phyloP scores from a whole-genome alignment of 2,329 filamentous ascomycete species.

The Lasiodiplodia theobromae region DNA sequence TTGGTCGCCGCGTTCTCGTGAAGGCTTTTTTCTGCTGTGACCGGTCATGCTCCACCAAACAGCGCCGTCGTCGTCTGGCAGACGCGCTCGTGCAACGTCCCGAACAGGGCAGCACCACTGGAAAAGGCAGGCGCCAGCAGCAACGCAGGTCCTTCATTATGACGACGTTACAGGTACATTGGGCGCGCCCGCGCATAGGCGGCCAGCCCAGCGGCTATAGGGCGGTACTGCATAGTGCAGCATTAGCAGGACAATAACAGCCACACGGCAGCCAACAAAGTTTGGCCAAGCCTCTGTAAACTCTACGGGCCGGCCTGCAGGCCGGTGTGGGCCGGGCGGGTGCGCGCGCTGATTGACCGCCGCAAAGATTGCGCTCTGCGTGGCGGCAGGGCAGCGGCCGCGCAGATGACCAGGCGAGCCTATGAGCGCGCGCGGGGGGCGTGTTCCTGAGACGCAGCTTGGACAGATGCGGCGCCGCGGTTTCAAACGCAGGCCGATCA shows the following conservation, averaged over 20 bases:
- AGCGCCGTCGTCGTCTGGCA: background rate
- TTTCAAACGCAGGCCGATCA: conserved; percentile 22
- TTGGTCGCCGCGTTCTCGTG: conserved; percentile 2
- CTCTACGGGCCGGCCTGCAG: conserved; percentile 8
- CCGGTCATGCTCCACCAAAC: conserved; percentile 16
- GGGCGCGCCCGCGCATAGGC: conserved; percentile 1
- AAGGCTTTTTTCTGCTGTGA: conserved; percentile 1
- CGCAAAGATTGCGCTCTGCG: conserved; percentile 10
- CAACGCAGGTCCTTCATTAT: conserved; percentile 23
- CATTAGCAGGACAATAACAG: conserved; percentile 17
- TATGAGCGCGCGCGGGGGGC: conserved; percentile 13
- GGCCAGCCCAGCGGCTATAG: conserved; percentile 11
- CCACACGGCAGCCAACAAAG: conserved; percentile 25
- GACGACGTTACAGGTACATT: background rate
- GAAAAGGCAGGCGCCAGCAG: conserved; percentile 8
- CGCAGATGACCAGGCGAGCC: background rate
- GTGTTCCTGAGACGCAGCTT: conserved; percentile 25
- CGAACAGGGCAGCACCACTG: background rate
- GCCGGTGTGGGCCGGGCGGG: conserved; percentile 2
- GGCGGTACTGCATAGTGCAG: background rate
- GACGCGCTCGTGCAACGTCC: conserved; percentile 6
- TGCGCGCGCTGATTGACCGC: conserved; percentile 9
- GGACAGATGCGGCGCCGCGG: conserved; percentile 9
- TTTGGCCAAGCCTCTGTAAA: conserved; percentile 16
- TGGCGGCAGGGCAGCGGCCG: conserved; percentile 3